Evolutionary conservation across 2,329 filamentous ascomycete genomes (phyloP).

Genomic region (Colletotrichum sp.): DNA sequence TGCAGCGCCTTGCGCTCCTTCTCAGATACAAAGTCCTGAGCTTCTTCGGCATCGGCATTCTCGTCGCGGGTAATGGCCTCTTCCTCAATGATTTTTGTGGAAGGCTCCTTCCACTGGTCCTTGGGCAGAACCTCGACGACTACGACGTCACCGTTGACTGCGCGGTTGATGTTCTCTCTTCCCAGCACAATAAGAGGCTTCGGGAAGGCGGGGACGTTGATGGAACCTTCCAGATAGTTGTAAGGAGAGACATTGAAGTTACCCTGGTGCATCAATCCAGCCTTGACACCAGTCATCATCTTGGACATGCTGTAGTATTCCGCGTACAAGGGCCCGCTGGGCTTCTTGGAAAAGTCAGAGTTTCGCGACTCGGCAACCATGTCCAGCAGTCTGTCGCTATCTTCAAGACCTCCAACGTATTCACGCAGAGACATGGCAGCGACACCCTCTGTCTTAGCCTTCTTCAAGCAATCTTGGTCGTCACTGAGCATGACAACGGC

Average conservation of each 20-base stretch:
- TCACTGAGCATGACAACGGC: constrained; percentile 93
- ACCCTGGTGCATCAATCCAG: constrained; percentile 88
- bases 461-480: constrained; percentile 84
- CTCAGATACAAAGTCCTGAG: constrained; percentile 80
- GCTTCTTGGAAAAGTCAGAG: constrained; percentile 66
- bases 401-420: constrained; percentile 84
- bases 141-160: constrained; percentile 89
- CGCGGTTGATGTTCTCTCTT: constrained; percentile 93
- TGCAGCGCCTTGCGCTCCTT: constrained; percentile 86
- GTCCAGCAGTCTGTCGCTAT: constrained; percentile 85
- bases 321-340: constrained; percentile 76
- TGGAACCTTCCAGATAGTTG: constrained; percentile 94
- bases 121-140: constrained; percentile 92
- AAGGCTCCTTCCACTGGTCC: constrained; percentile 96
- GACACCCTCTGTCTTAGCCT: constrained; percentile 79
- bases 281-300: constrained; percentile 92
- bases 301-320: constrained; percentile 90
- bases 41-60: constrained; percentile 83
- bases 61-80: constrained; percentile 91
- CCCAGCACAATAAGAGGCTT: constrained; percentile 88
- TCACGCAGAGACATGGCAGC: constrained; percentile 71
- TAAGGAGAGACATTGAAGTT: constrained; percentile 96
- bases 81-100: constrained; percentile 94
- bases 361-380: constrained; percentile 88
- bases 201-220: constrained; percentile 88